phyloP scores from a whole-genome alignment of 495 filamentous ascomycete genomes.

The Chlorociboria aeruginascens region DNA sequence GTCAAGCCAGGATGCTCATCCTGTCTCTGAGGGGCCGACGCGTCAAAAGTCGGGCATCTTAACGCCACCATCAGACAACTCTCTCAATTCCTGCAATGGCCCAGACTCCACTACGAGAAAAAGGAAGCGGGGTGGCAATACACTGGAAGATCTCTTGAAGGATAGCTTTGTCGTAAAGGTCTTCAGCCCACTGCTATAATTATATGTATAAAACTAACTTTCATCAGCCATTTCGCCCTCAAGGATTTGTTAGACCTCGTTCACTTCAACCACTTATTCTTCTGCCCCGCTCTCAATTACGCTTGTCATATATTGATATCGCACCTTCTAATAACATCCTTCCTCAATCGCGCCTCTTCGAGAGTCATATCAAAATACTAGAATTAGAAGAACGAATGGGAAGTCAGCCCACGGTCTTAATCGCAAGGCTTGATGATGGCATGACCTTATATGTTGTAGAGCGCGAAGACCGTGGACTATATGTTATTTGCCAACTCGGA shows the following conservation, averaged over 20 bases:
- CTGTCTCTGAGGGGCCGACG: conserved; percentile 14
- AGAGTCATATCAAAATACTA: conserved; percentile 48
- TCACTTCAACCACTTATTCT: conserved; percentile 47
- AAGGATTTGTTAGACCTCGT: conserved; percentile 42
- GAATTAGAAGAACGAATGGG: conserved; percentile 43
- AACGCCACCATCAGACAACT: conserved; percentile 22
- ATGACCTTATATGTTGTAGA: conserved; percentile 60
- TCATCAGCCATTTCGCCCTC: conserved; percentile 44
- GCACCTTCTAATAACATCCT: conserved; percentile 36
- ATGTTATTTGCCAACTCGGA: conserved; percentile 59
- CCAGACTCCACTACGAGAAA: conserved; percentile 6
- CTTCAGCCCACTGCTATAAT: neutral
- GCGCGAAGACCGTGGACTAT: conserved; percentile 51
- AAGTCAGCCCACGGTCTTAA: conserved; percentile 44
- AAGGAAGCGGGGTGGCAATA: conserved; percentile 19
- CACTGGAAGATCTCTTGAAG: conserved; percentile 36
- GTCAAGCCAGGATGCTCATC: conserved; percentile 11
- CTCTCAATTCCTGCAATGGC: conserved; percentile 14
- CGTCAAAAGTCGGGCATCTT: conserved; percentile 18
- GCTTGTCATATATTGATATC: conserved; percentile 49
- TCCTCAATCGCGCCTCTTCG: conserved; percentile 41
- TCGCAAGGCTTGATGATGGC: conserved; percentile 46
- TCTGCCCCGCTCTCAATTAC: conserved; percentile 46
- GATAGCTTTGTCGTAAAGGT: conserved; percentile 37
- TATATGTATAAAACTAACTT: conserved; percentile 11